Conservation (phyloP, 371 early-diverging fungal species). For the Massospora cicadina region DNA sequence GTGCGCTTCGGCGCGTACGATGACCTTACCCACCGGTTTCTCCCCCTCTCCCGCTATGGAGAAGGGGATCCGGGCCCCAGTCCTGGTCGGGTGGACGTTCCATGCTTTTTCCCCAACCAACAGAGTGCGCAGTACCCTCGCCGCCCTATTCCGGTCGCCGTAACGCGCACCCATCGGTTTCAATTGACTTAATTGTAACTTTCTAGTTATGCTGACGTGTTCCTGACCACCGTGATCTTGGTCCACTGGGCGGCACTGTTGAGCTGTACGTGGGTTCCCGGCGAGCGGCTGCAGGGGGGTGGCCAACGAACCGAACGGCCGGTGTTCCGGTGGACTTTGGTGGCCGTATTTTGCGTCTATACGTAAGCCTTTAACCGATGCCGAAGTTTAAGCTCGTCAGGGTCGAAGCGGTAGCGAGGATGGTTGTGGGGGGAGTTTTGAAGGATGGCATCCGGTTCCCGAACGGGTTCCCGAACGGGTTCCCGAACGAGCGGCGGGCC, state of each 20-base stretch:
- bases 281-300: background rate
- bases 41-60: background rate
- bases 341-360: background rate
- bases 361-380: slow-evolving; percentile 2
- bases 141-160: background rate
- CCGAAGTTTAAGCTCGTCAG: background rate
- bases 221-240: slow-evolving; percentile 1
- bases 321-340: background rate
- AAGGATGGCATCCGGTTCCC: slow-evolving; percentile 5
- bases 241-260: background rate
- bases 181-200: background rate
- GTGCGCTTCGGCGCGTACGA: background rate
- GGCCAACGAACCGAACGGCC: background rate
- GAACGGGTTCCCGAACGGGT: background rate
- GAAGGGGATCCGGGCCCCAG: background rate
- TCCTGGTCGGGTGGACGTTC: slow-evolving; percentile 5
- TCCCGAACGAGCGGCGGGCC: too few species aligned
- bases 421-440: slow-evolving; percentile 5
- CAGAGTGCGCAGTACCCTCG: background rate
- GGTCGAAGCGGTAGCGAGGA: slow-evolving; percentile 8
- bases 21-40: background rate
- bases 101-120: background rate
- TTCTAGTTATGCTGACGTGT: background rate
- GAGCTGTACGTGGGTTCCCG: background rate
- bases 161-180: background rate